These are phyloP conservation scores for Pontederia crassipes DNA, from an alignment of 176 grass and related monocot species.

Conservation along the genomic window DNA sequence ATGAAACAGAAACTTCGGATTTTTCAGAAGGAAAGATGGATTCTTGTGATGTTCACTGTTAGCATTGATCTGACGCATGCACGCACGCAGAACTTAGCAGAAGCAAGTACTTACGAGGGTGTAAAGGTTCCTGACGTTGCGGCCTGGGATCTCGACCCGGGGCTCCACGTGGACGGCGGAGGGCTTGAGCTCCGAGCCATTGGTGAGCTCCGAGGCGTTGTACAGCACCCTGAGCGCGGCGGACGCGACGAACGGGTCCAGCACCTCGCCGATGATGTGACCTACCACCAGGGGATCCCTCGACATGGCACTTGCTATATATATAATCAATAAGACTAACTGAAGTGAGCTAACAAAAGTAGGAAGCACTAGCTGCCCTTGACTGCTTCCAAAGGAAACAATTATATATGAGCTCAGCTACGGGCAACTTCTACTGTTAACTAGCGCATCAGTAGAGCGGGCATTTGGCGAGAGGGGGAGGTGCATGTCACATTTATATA, in stretches of 20 bases:
- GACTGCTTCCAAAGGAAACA: no score
- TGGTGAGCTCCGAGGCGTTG: slow-evolving; percentile 48
- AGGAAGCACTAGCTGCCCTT: no score
- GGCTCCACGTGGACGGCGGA: slow-evolving; percentile 53
- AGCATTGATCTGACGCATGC: neutral
- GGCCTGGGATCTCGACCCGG: slow-evolving; percentile 34
- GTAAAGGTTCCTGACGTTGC: slow-evolving; percentile 38
- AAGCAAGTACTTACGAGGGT: slow-evolving; percentile 46
- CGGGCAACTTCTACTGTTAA: no score
- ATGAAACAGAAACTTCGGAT: no score
- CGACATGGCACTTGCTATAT: slow-evolving; percentile 18
- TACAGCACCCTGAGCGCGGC: slow-evolving; percentile 46
- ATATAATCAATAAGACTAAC: no score
- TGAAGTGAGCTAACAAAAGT: no score
- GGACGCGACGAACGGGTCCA: slow-evolving; percentile 41
- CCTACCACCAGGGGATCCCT: slow-evolving; percentile 73
- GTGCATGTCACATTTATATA: no score
- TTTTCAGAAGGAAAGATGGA: neutral
- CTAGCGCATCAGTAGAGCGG: no score
- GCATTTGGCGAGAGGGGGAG: no score
- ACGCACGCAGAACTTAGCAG: neutral
- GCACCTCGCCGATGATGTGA: slow-evolving; percentile 46
- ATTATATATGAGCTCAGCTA: no score
- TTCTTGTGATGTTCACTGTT: neutral
- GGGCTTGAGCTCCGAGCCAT: slow-evolving; percentile 70